Conservation (phyloP, 495 filamentous ascomycete species). For the Beverwykella pulmonaria region DNA sequence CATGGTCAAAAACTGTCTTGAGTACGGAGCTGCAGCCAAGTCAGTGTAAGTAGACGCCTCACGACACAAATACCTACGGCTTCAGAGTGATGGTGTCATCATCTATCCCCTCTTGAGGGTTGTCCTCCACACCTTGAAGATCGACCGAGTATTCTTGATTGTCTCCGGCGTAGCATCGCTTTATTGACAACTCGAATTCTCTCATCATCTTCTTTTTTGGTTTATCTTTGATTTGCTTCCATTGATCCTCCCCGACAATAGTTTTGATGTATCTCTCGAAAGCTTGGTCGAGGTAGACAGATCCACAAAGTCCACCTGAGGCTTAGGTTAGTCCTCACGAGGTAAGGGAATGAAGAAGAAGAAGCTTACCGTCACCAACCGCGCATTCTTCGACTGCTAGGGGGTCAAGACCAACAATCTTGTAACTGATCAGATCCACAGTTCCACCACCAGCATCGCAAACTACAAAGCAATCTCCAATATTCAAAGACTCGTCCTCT, state of each 20-base stretch:
- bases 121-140: slow-evolving; percentile 4
- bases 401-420: slow-evolving; percentile 16
- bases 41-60: background rate
- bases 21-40: background rate
- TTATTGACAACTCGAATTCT: slow-evolving; percentile 8
- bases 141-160: slow-evolving; percentile 1
- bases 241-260: slow-evolving; percentile 11
- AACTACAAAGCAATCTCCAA: slow-evolving; percentile 23
- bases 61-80: background rate
- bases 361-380: slow-evolving; percentile 7
- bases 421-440: slow-evolving; percentile 26
- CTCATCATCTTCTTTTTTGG: slow-evolving; percentile 7
- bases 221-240: slow-evolving; percentile 12
- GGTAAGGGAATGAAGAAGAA: background rate
- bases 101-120: slow-evolving; percentile 1
- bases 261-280: slow-evolving; percentile 28
- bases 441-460: slow-evolving; percentile 33
- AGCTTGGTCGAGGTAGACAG: slow-evolving; percentile 11
- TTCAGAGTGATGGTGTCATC: slow-evolving; percentile 14
- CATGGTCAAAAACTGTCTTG: slow-evolving; percentile 8
- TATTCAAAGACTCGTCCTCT: background rate
- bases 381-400: slow-evolving; percentile 22
- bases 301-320: slow-evolving; percentile 23
- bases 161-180: slow-evolving; percentile 8
- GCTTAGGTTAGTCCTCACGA: background rate